Percentiles rank a stretch among this genome's conserved stretches.
Conservation (phyloP, 257 asterid species). For the Primulina eburnea region DNA sequence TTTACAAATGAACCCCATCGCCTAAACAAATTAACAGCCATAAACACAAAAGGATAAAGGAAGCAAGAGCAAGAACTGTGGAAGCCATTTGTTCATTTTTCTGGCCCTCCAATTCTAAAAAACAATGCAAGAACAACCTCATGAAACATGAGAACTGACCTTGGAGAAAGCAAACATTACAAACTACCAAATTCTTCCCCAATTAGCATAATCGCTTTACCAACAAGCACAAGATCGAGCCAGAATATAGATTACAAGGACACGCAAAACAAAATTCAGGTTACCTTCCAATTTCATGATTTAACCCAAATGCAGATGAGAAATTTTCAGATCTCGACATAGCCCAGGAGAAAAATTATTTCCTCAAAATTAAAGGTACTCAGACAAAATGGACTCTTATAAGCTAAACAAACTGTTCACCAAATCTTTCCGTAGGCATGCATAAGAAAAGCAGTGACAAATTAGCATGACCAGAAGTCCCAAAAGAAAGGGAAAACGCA, state of each 20-base stretch:
- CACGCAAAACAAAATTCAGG: not conserved
- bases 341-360: slow-evolving; percentile 1
- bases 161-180: not conserved
- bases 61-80: not conserved
- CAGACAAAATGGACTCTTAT: not conserved
- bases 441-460: slow-evolving; percentile 10
- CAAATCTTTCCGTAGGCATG: slow-evolving; percentile 9
- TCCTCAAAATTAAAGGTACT: not conserved
- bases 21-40: slow-evolving; percentile 3
- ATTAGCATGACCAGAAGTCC: not conserved
- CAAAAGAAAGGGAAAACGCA: not conserved
- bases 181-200: not conserved
- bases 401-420: slow-evolving; percentile 1
- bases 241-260: not conserved
- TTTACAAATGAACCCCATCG: slow-evolving; percentile 7
- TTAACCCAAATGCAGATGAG: not conserved
- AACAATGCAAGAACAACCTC: not conserved
- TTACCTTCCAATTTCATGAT: slow-evolving; percentile 9
- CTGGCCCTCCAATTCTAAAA: not conserved
- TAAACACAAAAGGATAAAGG: not conserved
- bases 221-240: slow-evolving; percentile 11
- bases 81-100: not conserved
- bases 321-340: slow-evolving; percentile 20
- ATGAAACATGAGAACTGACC: not conserved
- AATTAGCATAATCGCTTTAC: not conserved